Evolutionary conservation across 208 protist species (phyloP).

Genomic region (Eutreptiella sp.): DNA sequence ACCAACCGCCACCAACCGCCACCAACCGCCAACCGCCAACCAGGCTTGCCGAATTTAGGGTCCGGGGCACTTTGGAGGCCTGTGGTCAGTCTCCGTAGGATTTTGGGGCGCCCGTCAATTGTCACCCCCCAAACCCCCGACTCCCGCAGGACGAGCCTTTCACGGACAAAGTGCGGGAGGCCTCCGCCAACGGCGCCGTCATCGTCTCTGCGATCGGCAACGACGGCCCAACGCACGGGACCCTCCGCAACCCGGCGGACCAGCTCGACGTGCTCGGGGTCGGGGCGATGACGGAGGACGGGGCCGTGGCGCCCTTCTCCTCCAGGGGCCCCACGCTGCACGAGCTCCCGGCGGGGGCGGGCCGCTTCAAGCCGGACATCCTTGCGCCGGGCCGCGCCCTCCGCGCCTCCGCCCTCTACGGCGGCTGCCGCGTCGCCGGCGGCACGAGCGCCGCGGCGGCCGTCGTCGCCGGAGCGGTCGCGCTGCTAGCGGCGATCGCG

Average conservation of each 20-base stretch:
- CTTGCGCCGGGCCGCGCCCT: constrained; percentile 66
- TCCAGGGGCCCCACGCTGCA: constrained; percentile 82
- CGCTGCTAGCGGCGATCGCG: constrained; percentile 49
- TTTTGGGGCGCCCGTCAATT: too few relatives aligned
- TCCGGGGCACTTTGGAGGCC: too few relatives aligned
- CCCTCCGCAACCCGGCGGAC: constrained; percentile 92
- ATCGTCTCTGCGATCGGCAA: constrained; percentile 95
- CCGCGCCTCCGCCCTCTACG: constrained; percentile 17
- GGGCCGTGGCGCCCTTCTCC: constrained; percentile 79
- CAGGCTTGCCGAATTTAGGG: too few relatives aligned
- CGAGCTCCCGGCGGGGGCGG: constrained; percentile 83
- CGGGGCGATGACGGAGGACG: constrained; percentile 55
- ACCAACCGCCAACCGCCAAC: too few relatives aligned
- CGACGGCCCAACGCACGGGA: constrained; percentile 85
- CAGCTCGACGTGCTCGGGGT: constrained; percentile 89
- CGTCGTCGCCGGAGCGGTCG: constrained; percentile 82
- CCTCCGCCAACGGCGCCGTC: constrained; percentile 72
- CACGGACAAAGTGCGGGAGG: constrained; percentile 72
- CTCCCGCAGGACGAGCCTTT: constrained; percentile 81
- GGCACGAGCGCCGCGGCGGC: constrained; percentile 91
- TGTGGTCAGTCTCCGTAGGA: too few relatives aligned
- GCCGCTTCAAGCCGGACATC: constrained; percentile 91
- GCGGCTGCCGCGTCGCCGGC: constrained; percentile 37
- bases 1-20: too few relatives aligned
- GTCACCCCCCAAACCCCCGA: too few relatives aligned